phyloP scores from a whole-genome alignment of 768 basidiomycete genomes.

The Rhodotorula taiwanensis region DNA sequence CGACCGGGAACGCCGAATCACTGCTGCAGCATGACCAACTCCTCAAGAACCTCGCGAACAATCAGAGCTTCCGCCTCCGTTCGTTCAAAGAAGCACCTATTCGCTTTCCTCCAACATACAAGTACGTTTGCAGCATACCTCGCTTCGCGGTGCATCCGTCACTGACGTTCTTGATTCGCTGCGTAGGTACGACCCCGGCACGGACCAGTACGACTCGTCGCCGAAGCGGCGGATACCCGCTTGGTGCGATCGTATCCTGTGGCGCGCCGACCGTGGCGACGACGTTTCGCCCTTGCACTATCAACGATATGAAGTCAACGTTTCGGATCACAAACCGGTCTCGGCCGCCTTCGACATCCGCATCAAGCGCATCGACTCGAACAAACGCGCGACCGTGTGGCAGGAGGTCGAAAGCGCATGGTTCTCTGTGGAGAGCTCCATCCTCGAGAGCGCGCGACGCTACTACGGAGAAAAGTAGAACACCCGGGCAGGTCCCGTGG shows the following conservation, averaged over 20 bases:
- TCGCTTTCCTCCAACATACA: constrained; percentile 84
- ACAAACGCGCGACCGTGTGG: constrained; percentile 56
- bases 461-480: constrained; percentile 28
- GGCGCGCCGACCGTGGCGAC: constrained; percentile 49
- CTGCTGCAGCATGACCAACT: constrained; percentile 80
- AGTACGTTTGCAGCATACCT: constrained; percentile 43
- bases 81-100: constrained; percentile 72
- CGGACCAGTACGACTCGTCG: constrained; percentile 74
- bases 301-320: constrained; percentile 71
- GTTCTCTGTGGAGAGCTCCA: constrained; percentile 42
- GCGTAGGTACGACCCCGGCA: constrained; percentile 61
- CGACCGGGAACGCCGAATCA: constrained; percentile 58
- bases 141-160: background rate
- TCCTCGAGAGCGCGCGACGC: constrained; percentile 40
- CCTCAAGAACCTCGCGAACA: constrained; percentile 75
- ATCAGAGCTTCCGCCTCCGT: constrained; percentile 69
- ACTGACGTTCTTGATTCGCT: background rate
- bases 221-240: constrained; percentile 85
- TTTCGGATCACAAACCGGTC: constrained; percentile 59
- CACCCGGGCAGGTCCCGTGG: too few species aligned
- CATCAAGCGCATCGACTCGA: constrained; percentile 63
- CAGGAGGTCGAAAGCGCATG: constrained; percentile 52
- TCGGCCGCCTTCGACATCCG: constrained; percentile 68
- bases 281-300: constrained; percentile 67
- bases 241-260: constrained; percentile 94